Base-by-base conservation (phyloP, 2,329 filamentous ascomycete species). In the Botryotinia globosa region DNA sequence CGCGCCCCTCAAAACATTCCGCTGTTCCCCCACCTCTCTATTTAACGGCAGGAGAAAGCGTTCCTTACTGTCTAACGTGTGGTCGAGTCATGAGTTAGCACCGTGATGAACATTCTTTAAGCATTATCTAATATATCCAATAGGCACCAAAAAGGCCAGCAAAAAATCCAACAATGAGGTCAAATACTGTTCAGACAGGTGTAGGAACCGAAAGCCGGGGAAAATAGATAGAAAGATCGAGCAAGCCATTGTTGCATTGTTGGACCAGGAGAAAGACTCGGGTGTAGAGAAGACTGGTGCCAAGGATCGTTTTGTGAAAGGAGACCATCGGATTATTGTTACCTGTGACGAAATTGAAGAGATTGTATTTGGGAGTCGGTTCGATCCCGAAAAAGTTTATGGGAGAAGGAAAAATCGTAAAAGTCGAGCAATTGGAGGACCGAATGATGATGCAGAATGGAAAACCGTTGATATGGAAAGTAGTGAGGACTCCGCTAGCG, bases 141-240 rank as follows among this genome's bases (percentile, higher is more conserved):
- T 22, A 71, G 69, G 32, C 69, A 58, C 69, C 20, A 71, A 67
- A 59, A 71, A 71, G 44, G 39, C 69, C 0, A 71, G 34, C 69
- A 71, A 71, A 42, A 71, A 67, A 39, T 14, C 62, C 18, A 71
- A 71, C 9, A 67, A 67, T 56, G 69, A 71, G 48, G 63, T 76
- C 80, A 89, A 88, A 74, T 90, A 89, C 81, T 90, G 88, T 80
- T 90, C 87, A 0, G 81, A 84, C 63, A 81, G 85, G 54, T 90
- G 88, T 75, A 82, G 86, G 32, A 82, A 82, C 48, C 83, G 83
- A 54, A 89, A 88, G 76, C 85, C 85, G 0, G 82, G 84, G 0
- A 81, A 81, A 12, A 74, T 84, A 22, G 88, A 89, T 76, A 82
- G 83, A 3, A 83, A 84, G 72, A 87, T 90, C 61, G 87, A 89